A percentile compares a stretch with the other conserved stretches of the same genome.
phyloP scores from a whole-genome alignment of 495 filamentous ascomycete genomes.

The Durotheca rogersii region DNA sequence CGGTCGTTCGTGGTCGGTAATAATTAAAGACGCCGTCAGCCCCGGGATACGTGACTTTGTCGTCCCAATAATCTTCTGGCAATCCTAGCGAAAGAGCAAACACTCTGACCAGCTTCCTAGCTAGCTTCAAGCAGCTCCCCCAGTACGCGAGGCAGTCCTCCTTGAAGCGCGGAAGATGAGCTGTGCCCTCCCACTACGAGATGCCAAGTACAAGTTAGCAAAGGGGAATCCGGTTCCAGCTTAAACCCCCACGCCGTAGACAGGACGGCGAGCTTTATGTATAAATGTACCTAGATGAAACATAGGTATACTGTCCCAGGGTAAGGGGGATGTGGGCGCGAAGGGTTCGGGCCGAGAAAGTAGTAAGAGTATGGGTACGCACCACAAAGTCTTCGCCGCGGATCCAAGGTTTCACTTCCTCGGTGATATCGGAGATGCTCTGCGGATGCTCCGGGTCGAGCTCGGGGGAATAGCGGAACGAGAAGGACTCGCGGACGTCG shows the following conservation, averaged over 20 bases:
- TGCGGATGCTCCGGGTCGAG: conserved; percentile 47
- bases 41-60: conserved; percentile 51
- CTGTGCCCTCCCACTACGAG: conserved; percentile 48
- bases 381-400: conserved; percentile 45
- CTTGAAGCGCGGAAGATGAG: conserved; percentile 51
- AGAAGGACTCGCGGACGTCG: conserved; percentile 47
- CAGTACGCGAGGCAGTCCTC: conserved; percentile 51
- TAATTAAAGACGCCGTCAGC: conserved; percentile 52
- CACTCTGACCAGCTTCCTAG: conserved; percentile 48
- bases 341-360: too few relatives aligned
- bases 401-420: conserved; percentile 42
- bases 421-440: conserved; percentile 36
- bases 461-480: conserved; percentile 46
- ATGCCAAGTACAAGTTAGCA: background rate
- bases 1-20: conserved; percentile 45
- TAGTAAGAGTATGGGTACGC: too few relatives aligned
- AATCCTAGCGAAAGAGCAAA: conserved; percentile 54
- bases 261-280: too few relatives aligned
- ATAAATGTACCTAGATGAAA: too few relatives aligned
- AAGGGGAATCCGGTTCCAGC: background rate
- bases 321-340: too few relatives aligned
- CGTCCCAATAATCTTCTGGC: conserved; percentile 54
- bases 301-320: too few relatives aligned
- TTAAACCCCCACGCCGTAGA: too few relatives aligned
- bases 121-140: conserved; percentile 46